These are phyloP conservation scores for Allomyces macrogynus DNA, from an alignment of 192 early-diverging fungal genomes.

Conservation along the genomic window DNA sequence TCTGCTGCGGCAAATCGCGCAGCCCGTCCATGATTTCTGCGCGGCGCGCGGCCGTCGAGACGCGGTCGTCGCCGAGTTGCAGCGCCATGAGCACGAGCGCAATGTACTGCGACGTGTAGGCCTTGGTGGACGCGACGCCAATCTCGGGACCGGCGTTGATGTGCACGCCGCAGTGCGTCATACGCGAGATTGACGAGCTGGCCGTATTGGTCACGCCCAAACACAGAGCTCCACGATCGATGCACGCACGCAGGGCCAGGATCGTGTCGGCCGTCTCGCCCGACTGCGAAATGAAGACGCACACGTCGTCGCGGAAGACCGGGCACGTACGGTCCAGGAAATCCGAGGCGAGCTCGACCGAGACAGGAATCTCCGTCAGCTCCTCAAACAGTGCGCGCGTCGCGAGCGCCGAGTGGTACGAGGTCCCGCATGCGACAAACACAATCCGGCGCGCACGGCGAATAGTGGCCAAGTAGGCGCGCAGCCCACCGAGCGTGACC, in stretches of 20 bases:
- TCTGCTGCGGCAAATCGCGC: slow-evolving; percentile 64
- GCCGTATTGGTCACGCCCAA: slow-evolving; percentile 97
- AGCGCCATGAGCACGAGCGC: slow-evolving; percentile 96
- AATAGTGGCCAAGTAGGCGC: slow-evolving; percentile 75
- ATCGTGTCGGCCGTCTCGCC: slow-evolving; percentile 98
- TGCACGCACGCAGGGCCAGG: slow-evolving; percentile 87
- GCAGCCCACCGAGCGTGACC: slow-evolving; percentile 82
- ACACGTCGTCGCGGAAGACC: slow-evolving; percentile 98
- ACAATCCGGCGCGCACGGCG: slow-evolving; percentile 88
- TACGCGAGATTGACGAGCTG: slow-evolving; percentile 82
- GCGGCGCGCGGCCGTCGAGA: slow-evolving; percentile 70
- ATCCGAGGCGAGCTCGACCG: slow-evolving; percentile 76
- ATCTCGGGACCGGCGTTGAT: slow-evolving; percentile 99
- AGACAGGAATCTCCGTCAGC: slow-evolving; percentile 85
- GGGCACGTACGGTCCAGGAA: slow-evolving; percentile 89
- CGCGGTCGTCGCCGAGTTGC: slow-evolving; percentile 79
- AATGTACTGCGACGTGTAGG: slow-evolving; percentile 98
- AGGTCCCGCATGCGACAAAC: slow-evolving; percentile 91
- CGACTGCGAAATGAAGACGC: slow-evolving; percentile 95
- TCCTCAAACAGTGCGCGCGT: slow-evolving; percentile 97
- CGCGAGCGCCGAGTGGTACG: slow-evolving; percentile 86
- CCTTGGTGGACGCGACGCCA: slow-evolving; percentile 96
- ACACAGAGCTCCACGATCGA: slow-evolving; percentile 89
- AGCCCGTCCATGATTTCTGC: slow-evolving; percentile 85
- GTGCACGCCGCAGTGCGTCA: slow-evolving; percentile 98